Base-by-base conservation (phyloP, 768 basidiomycete genomes). In the Kondoa subrosea region DNA sequence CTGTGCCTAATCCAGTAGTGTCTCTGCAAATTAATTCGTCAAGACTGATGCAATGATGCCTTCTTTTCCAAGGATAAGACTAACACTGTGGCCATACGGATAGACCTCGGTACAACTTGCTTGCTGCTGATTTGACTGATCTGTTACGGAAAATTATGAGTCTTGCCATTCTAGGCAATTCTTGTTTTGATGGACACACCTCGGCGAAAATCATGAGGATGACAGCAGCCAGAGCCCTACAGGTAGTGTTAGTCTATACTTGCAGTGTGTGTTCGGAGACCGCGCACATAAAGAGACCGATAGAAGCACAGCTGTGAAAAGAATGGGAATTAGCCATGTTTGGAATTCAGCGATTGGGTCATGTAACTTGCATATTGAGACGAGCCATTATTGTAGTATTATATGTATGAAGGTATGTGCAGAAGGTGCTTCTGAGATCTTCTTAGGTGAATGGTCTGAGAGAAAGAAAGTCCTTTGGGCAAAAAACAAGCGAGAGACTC, bases 1-100 rank as follows among this genome's bases (percentile, higher is more conserved):
- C 71, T 1, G 57, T 27, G 1, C 68, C 67, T n/a, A 74, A 34
- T 1, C 71, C 71, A 0, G 62, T 27, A 3, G 71, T 74, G 66
- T 70, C 66, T 50, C 40, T n/a, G n/a, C n/a, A n/a, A n/a, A n/a
- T n/a, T 50, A 50, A 8, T 50, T 8, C 40, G 21, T 50, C 40
- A 50, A 8, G 21, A 50, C 21, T 50, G n/a, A n/a, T n/a, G n/a
- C n/a, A 50, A 50, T 8, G 40, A 50, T 50, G 40, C 12, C 40
- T 8, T 8, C 12, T 50, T 50, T 21, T 8, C 8, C 21, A 50
- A 50, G 21, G 21, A 21, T 50, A 50, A 50, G 40, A 50, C 40
- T 50, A 8, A 50, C 40, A 50, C 40, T 50, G 8, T 8, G 21
- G 40, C 40, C 40, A 50, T 50, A 50, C 40, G 40, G 40, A 50